Evolutionary conservation across 108 stramenopile species (phyloP).

Genomic region (Phaeodactylum tricornutum): DNA sequence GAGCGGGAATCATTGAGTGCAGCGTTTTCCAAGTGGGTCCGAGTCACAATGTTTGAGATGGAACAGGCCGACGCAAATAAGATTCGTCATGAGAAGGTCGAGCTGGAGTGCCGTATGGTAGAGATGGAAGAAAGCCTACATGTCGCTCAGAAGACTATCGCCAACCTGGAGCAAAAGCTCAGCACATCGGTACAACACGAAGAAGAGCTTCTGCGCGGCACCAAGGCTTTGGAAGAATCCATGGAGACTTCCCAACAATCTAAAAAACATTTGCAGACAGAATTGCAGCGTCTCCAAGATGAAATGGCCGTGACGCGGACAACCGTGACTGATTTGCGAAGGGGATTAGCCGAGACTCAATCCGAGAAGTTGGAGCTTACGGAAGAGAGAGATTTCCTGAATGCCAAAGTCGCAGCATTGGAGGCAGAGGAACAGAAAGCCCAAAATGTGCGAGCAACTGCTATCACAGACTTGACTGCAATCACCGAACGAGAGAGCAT

Average conservation of each 20-base stretch:
- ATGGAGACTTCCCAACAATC: conserved; percentile 5
- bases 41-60: conserved; percentile 30
- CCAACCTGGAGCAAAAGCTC: conserved; percentile 12
- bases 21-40: conserved; percentile 38
- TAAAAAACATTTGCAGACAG: too few species aligned
- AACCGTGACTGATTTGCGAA: too few species aligned
- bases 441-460: too few species aligned
- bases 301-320: too few species aligned
- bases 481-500: conserved; percentile 7
- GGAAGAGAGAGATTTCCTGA: too few species aligned
- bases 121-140: background rate
- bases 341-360: too few species aligned
- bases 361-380: too few species aligned
- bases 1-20: conserved; percentile 33
- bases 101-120: conserved; percentile 6
- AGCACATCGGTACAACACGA: conserved; percentile 8
- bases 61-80: conserved; percentile 9
- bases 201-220: conserved; percentile 4
- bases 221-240: conserved; percentile 1
- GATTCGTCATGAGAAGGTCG: too few species aligned
- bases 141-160: background rate
- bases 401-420: too few species aligned
- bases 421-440: conserved; percentile 1
- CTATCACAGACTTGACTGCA: too few species aligned
- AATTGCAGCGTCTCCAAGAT: too few species aligned